Base-by-base conservation (phyloP, 177 flowering plant species). In the Vitis hybrid region DNA sequence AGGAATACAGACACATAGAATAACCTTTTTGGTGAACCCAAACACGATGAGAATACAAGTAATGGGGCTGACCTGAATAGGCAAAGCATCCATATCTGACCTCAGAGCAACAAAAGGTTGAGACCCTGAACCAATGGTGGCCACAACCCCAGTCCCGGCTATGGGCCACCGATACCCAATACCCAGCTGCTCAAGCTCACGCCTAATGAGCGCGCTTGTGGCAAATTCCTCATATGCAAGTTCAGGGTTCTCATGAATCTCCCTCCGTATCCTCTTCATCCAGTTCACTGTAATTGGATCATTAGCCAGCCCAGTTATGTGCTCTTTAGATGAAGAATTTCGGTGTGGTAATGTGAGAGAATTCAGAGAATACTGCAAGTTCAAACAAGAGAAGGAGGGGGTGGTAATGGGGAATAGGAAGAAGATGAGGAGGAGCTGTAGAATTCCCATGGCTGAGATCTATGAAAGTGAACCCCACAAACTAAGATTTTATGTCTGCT, bases 41-140 rank as follows among this genome's bases (percentile, higher is more conserved):
- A 2, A 14, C 39, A 67, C 56, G 16, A 29, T 16, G n/a, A 60
- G 12, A 57, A 31, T 13, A 59, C 48, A 5, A 39, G 8, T 39
- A 66, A 45, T 3, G 7, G 10, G 56, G 52, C 62, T 53, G 58
- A 89, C 97, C 97, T 92, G 90, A 66, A 92, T 86, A 10, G 93
- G 91, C 72, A 92, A 71, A 62, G 97, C 97, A 79, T 92, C 97
- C 95, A 92, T 92, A 62, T 92, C 97, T 2, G 93, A 95, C 71
- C 97, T 85, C 0, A 92, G 79, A 22, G 91, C 97, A 51, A 90
- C 90, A 78, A 88, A 85, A 5, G 95, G 97, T 0, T 89, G 87
- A 2, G 70, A 71, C 2, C 93, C 94, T 12, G 89, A 76, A 10
- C 97, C 97, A 74, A 92, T 76, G 11, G 67, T 19, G 12, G 87